A percentile compares a stretch with the other conserved stretches of the same genome.
phyloP scores from a whole-genome alignment of 768 basidiomycete species.

The Pulveroboletus sp. region DNA sequence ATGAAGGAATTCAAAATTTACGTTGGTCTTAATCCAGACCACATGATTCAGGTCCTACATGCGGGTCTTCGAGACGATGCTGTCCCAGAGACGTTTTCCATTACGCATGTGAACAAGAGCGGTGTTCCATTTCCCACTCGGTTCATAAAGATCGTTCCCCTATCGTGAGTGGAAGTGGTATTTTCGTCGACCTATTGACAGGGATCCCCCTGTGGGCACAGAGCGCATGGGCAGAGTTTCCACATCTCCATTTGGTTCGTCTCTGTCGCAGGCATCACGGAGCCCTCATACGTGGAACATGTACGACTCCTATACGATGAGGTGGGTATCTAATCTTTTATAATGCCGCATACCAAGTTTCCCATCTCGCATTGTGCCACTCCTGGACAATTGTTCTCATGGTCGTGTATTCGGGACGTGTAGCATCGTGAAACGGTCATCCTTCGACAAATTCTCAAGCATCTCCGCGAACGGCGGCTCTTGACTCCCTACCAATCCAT shows the following conservation, averaged over 20 bases:
- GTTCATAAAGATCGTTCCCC: conserved; percentile 70
- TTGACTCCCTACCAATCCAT: conserved; percentile 49
- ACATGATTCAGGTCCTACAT: conserved; percentile 65
- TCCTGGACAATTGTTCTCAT: background rate
- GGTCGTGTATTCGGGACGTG: background rate
- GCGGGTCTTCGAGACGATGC: conserved; percentile 61
- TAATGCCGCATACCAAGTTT: background rate
- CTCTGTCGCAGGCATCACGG: conserved; percentile 53
- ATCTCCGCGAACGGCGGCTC: conserved; percentile 71
- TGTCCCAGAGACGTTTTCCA: conserved; percentile 56
- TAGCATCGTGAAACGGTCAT: conserved; percentile 65
- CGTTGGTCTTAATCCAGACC: conserved; percentile 58
- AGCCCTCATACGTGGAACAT: conserved; percentile 52
- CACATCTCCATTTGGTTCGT: conserved; percentile 81
- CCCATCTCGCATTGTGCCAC: background rate
- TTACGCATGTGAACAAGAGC: conserved; percentile 50
- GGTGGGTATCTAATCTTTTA: conserved; percentile 36
- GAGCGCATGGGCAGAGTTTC: conserved; percentile 67
- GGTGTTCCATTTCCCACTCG: conserved; percentile 59
- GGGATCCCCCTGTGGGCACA: conserved; percentile 20
- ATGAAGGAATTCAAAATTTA: conserved; percentile 79
- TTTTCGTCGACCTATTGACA: background rate
- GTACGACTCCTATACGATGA: conserved; percentile 54
- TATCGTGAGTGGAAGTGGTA: conserved; percentile 50
- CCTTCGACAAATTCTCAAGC: conserved; percentile 48